Percentiles rank a stretch among this genome's conserved stretches.
phyloP scores from a whole-genome alignment of 345 rosid genomes.

The Mangifera indica region DNA sequence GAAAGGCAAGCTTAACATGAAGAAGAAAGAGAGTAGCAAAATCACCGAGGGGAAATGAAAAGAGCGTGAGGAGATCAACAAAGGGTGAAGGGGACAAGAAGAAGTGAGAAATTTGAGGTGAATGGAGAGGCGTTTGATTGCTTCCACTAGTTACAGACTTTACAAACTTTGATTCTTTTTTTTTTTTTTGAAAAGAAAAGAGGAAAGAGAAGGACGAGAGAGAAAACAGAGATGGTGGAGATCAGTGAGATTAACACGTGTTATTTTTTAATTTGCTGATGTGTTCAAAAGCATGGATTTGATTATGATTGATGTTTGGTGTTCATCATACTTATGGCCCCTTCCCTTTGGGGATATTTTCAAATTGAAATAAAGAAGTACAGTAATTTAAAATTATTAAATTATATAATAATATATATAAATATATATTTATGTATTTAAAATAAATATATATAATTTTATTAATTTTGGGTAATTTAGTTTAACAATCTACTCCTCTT shows the following conservation, averaged over 20 bases:
- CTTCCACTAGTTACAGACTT: slow-evolving; percentile 12
- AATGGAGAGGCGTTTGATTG: background rate
- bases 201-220: background rate
- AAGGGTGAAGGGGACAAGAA: background rate
- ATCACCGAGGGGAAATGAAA: no score
- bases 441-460: no score
- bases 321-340: no score
- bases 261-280: background rate
- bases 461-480: no score
- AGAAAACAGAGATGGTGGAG: background rate
- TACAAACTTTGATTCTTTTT: background rate
- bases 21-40: background rate
- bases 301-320: no score
- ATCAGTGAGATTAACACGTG: slow-evolving; percentile 2
- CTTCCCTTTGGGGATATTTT: no score
- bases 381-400: no score
- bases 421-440: no score
- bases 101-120: slow-evolving; percentile 1
- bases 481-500: no score
- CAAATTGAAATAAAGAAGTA: no score
- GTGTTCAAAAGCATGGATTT: no score
- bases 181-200: background rate
- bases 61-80: background rate
- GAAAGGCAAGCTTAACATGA: slow-evolving; percentile 1
- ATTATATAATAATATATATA: no score